Base-by-base conservation (phyloP, 176 grass and related monocot genomes). In the Lolium rigidum region DNA sequence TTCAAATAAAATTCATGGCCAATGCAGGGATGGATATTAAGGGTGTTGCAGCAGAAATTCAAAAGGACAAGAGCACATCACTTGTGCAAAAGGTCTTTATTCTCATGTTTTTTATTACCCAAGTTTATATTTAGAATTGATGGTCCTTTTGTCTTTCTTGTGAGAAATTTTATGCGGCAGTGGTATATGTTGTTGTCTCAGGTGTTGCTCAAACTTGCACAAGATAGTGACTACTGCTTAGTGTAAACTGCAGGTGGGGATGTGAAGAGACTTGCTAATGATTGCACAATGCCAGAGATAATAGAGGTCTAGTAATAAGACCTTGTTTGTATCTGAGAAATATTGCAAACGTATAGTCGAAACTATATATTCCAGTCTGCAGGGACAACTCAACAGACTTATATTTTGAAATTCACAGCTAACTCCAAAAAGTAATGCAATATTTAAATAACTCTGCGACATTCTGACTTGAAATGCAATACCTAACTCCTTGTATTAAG, bases 1-100 rank as follows among this genome's bases (percentile, higher is more conserved):
- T 86, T 90, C 80, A 88, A 84, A 68, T 78, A 75, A 56, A 57
- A 88, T 84, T 90, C 86, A 92, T 95, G 91, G 49, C 93, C 87
- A 91, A 91, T 92, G 97, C 90, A 99, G 97, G 97, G 91, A 99
- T 99, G 97, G 97, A 99, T 94, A 99, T 99, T 89, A 99, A 99
- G 84, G 87, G 92, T 84, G 88, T 99, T 91, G 94, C 88, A 37
- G 87, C 77, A n/a, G 92, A 99, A 92, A 94, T 96, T 79, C 84
- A 92, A 88, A 96, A 94, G 67, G 92, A 99, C 84, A 94, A 92
- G 82, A 88, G 69, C 63, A 96, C 94, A 85, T 74, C 90, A 86
- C 88, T 93, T 92, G 92, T 99, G 63, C 86, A 87, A 92, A 98
- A 99, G 97, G 94, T 98, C 28, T 91, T 89, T 74, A 56, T 65